Conservation (phyloP, 352 stramenopile genomes). For the Globisporangium emineosum region DNA sequence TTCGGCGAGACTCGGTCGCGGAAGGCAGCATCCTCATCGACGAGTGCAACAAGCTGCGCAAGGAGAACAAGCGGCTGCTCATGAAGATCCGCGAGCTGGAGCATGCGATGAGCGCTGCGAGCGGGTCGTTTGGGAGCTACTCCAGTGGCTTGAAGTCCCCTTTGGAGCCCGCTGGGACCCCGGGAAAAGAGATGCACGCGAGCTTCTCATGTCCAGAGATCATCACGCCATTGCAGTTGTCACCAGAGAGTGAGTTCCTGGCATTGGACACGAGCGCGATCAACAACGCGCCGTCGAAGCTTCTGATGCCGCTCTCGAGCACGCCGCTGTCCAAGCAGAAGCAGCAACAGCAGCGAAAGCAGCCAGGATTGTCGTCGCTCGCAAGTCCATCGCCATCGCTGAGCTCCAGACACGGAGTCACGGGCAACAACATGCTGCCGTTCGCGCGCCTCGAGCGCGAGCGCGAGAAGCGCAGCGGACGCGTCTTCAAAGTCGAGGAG, state of each 20-base stretch:
- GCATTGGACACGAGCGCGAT: slow-evolving; percentile 17
- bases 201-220: slow-evolving; percentile 39
- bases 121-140: slow-evolving; percentile 1
- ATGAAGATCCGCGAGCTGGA: slow-evolving; percentile 71
- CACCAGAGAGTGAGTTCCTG: slow-evolving; percentile 19
- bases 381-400: slow-evolving; percentile 1
- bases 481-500: slow-evolving; percentile 34
- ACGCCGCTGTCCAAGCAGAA: slow-evolving; percentile 33
- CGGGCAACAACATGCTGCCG: slow-evolving; percentile 30
- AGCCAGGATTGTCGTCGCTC: background rate
- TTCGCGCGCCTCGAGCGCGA: slow-evolving; percentile 49
- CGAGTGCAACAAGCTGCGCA: slow-evolving; percentile 74
- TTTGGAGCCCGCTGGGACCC: background rate
- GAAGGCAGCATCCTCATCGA: slow-evolving; percentile 78
- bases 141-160: slow-evolving; percentile 16
- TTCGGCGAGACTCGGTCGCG: slow-evolving; percentile 68
- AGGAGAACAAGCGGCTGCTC: slow-evolving; percentile 67
- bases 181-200: slow-evolving; percentile 17
- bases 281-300: slow-evolving; percentile 17
- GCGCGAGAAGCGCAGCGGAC: slow-evolving; percentile 23
- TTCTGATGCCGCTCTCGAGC: slow-evolving; percentile 25
- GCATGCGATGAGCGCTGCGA: slow-evolving; percentile 21
- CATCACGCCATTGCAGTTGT: slow-evolving; percentile 17
- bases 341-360: slow-evolving; percentile 24
- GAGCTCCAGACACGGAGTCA: slow-evolving; percentile 11